Conservation (phyloP, 805 yeast species). For the Wickerhamomyces chaumierensis region DNA sequence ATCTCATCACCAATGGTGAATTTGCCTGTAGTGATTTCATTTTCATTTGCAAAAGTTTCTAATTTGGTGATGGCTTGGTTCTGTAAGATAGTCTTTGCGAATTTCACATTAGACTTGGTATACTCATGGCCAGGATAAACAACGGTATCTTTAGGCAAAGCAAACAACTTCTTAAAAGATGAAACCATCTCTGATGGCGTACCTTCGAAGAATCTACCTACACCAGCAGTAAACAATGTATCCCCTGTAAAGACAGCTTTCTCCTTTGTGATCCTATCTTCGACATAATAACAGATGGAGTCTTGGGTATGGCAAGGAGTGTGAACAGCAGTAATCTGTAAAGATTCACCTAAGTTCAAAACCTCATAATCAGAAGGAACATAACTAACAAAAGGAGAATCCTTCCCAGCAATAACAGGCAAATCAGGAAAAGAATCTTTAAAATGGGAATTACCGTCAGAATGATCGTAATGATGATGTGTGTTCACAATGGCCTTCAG, state of each 20-base stretch:
- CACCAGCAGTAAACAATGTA: slow-evolving; percentile 86
- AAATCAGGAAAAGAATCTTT: slow-evolving; percentile 27
- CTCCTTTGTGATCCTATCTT: slow-evolving; percentile 49
- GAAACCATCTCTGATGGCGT: slow-evolving; percentile 67
- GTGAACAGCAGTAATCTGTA: slow-evolving; percentile 70
- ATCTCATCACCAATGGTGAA: slow-evolving; percentile 82
- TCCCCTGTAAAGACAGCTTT: slow-evolving; percentile 90
- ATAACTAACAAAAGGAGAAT: slow-evolving; percentile 60
- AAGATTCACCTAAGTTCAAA: slow-evolving; percentile 49
- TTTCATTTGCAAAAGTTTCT: slow-evolving; percentile 33
- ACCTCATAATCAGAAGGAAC: slow-evolving; percentile 59
- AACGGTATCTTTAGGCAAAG: slow-evolving; percentile 54
- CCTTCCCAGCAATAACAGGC: slow-evolving; percentile 76
- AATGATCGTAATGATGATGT: slow-evolving; percentile 93
- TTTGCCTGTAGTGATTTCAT: slow-evolving; percentile 75
- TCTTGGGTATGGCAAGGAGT: slow-evolving; percentile 99
- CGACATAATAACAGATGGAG: slow-evolving; percentile 76
- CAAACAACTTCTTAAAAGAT: slow-evolving; percentile 50
- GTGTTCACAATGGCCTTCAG: slow-evolving; percentile 81
- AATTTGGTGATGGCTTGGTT: slow-evolving; percentile 40
- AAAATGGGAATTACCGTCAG: slow-evolving; percentile 62
- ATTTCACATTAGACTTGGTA: slow-evolving; percentile 70
- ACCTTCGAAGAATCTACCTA: slow-evolving; percentile 97
- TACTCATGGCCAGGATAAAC: slow-evolving; percentile 97
- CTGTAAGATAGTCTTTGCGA: slow-evolving; percentile 48